Evolutionary conservation across 2,329 filamentous ascomycete genomes (phyloP).

Genomic region (Huntiella decipiens): DNA sequence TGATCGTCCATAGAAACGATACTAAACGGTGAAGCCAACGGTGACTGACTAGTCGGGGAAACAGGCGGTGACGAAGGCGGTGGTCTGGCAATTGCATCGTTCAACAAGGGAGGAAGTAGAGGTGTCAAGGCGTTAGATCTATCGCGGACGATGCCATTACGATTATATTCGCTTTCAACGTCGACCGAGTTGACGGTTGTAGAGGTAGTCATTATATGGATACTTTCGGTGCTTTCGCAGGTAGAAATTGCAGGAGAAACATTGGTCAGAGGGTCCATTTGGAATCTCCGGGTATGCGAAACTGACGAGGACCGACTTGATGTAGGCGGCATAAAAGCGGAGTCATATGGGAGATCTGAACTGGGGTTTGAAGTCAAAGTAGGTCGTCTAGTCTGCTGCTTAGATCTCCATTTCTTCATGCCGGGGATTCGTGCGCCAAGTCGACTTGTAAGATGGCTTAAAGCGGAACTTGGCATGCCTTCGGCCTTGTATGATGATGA

Average conservation of each 20-base stretch:
- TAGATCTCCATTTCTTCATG: constrained; percentile 30
- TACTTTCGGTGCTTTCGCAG: constrained; percentile 39
- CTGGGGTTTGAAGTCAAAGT: constrained; percentile 38
- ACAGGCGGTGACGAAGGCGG: constrained; percentile 22
- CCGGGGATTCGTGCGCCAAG: constrained; percentile 42
- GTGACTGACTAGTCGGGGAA: constrained; percentile 23
- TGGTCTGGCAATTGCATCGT: constrained; percentile 19
- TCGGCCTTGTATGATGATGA: constrained; percentile 4
- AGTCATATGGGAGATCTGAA: constrained; percentile 71
- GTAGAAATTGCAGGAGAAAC: constrained; percentile 45
- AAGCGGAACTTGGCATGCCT: constrained; percentile 30
- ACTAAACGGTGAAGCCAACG: constrained; percentile 53
- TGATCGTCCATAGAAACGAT: constrained; percentile 31
- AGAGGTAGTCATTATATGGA: constrained; percentile 19
- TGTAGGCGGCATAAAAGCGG: constrained; percentile 34
- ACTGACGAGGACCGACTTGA: constrained; percentile 62
- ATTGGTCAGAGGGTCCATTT: constrained; percentile 32
- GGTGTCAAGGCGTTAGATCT: constrained; percentile 56
- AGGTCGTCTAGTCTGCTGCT: constrained; percentile 18
- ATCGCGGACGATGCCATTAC: constrained; percentile 27
- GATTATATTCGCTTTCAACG: background rate
- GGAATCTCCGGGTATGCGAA: constrained; percentile 26
- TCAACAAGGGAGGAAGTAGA: constrained; percentile 64
- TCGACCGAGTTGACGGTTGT: constrained; percentile 26
- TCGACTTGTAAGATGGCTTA: constrained; percentile 43